Base-by-base conservation (phyloP, 306 rosid species). In the Fagus sylvatica region DNA sequence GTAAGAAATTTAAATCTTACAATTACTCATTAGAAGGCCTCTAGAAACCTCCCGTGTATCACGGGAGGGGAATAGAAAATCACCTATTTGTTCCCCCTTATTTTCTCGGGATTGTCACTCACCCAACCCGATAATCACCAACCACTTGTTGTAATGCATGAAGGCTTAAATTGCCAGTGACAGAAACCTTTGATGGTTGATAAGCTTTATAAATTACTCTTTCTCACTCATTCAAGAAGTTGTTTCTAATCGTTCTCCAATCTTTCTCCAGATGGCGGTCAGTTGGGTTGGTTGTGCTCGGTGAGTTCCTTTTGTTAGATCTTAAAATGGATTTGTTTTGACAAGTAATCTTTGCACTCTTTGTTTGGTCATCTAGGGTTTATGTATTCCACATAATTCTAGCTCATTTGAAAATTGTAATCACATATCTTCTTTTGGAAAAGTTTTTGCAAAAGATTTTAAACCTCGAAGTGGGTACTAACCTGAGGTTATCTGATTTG, bases 141-240 rank as follows among this genome's bases (percentile, higher is more conserved):
- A 30, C 53, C 83, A 80, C 75, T 69, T 80, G 83, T 68, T 57
- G 71, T 54, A 48, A 30, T 80, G 79, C 72, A 57, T 69, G 69
- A 76, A 68, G 60, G 11, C 65, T 43, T 36, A 17, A 34, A 62
- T 57, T 69, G 72, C 54, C 79, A 74, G 72, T 5, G 76, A 7
- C 39, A 40, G 5, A 73, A 43, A 70, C 6, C 4, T 5, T 48
- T 55, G 39, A n/a, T 55, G 42, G 48, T 74, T 69, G 64, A 55
- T 19, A 69, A 1, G 11, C 62, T 34, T 74, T 66, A 55, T 67
- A 74, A 73, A 74, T 43, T 67, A 4, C 68, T 33, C 71, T 56
- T 66, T 34, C 71, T 56, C 64, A 8, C 36, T 56, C 16, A 34
- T 56, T 56, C 54, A 2, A 70, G 7, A 41, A 13, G 15, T 46